Conservation (phyloP, 2,329 filamentous ascomycete species). For the Fusarium sp. region DNA sequence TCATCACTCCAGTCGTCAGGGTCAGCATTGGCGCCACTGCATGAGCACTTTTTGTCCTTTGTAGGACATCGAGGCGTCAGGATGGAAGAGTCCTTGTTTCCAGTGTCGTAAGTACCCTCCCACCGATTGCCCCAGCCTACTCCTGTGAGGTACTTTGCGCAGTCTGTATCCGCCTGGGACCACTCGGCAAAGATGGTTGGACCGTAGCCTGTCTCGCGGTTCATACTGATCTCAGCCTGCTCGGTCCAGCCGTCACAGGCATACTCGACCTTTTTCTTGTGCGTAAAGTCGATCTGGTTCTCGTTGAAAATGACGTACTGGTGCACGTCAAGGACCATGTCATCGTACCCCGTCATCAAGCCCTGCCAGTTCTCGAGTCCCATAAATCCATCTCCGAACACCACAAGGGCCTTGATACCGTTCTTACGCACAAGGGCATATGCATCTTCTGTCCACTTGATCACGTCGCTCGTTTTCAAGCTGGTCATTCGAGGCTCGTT, state of each 20-base stretch:
- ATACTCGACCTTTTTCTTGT: slow-evolving; percentile 87
- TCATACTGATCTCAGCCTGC: slow-evolving; percentile 81
- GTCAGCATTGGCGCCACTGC: slow-evolving; percentile 81
- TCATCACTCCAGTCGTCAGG: slow-evolving; percentile 74
- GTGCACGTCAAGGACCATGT: slow-evolving; percentile 93
- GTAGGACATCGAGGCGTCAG: slow-evolving; percentile 82
- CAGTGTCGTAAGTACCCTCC: slow-evolving; percentile 87
- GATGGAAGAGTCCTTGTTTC: slow-evolving; percentile 72
- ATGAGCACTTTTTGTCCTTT: slow-evolving; percentile 76
- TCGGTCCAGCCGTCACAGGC: slow-evolving; percentile 89
- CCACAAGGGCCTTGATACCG: slow-evolving; percentile 78
- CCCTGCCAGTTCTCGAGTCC: slow-evolving; percentile 93
- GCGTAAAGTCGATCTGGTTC: slow-evolving; percentile 84
- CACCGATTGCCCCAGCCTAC: slow-evolving; percentile 90
- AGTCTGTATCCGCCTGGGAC: slow-evolving; percentile 98
- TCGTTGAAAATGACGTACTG: slow-evolving; percentile 99
- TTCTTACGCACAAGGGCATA: slow-evolving; percentile 82
- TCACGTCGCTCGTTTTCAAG: slow-evolving; percentile 75
- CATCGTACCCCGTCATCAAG: slow-evolving; percentile 77
- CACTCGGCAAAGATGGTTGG: slow-evolving; percentile 97
- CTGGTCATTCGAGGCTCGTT: slow-evolving; percentile 94
- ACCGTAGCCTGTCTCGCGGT: slow-evolving; percentile 85
- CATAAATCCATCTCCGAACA: slow-evolving; percentile 96
- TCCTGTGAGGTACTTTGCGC: slow-evolving; percentile 88
- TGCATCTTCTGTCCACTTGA: slow-evolving; percentile 84